Percentiles rank a stretch among this genome's conserved stretches.
These are phyloP conservation scores for Blastobotrys americana DNA, from an alignment of 805 yeast species.

Conservation along the genomic window DNA sequence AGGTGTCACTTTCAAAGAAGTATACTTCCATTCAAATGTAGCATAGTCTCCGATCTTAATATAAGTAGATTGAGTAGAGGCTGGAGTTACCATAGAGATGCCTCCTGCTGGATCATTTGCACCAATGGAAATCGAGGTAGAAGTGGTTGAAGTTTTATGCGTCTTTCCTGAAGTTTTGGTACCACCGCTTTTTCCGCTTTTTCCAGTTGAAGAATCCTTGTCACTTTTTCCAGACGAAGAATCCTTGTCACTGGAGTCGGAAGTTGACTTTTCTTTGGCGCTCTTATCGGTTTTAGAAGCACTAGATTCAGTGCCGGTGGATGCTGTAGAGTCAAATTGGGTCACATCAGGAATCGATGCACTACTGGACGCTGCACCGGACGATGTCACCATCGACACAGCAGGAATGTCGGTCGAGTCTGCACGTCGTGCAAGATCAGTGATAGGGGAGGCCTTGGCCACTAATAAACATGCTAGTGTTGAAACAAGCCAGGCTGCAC, in stretches of 20 bases:
- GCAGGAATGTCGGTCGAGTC: constrained; percentile 1
- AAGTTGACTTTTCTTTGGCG: too few species aligned
- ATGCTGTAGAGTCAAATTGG: too few species aligned
- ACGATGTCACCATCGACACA: constrained; percentile 3
- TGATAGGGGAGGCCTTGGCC: neutral
- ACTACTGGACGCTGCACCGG: too few species aligned
- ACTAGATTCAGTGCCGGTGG: too few species aligned
- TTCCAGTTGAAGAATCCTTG: constrained; percentile 3
- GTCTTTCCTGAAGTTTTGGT: constrained; percentile 5
- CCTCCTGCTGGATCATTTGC: constrained; percentile 34
- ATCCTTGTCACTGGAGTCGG: constrained; percentile 7
- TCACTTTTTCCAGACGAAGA: constrained; percentile 4
- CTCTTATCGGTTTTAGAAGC: too few species aligned
- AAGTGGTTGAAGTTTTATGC: constrained; percentile 14
- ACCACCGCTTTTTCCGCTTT: neutral
- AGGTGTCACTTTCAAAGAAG: constrained; percentile 32
- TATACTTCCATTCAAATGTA: constrained; percentile 36
- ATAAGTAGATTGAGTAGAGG: constrained; percentile 30
- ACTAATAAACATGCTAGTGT: neutral
- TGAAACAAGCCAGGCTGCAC: neutral
- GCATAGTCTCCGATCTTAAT: constrained; percentile 34
- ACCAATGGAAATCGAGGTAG: constrained; percentile 26
- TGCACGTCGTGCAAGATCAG: too few species aligned
- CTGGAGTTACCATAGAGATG: constrained; percentile 30
- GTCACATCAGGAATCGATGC: too few species aligned